Percentiles rank a stretch among this genome's conserved stretches.
Evolutionary conservation across 2,329 filamentous ascomycete genomes (phyloP).

Genomic region (Botrytis hyacinthi): DNA sequence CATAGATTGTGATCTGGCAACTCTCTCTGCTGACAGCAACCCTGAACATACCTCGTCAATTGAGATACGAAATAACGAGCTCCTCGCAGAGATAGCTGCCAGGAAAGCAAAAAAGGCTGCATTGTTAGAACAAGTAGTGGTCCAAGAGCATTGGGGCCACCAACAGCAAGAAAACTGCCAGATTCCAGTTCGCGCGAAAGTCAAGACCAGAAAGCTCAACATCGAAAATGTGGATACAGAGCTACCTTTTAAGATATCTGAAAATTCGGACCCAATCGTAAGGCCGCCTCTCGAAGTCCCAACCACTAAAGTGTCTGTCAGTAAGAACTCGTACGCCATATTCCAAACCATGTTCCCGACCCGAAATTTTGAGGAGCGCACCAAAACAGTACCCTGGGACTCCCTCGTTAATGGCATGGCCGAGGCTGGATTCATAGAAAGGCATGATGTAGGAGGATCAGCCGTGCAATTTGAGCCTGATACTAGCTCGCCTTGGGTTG

Average conservation of each 20-base stretch:
- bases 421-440: neutral
- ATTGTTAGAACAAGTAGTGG: too few species aligned
- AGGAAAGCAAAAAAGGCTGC: neutral
- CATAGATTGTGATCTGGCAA: neutral
- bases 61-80: neutral
- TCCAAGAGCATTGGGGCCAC: too few species aligned
- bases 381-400: neutral
- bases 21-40: neutral
- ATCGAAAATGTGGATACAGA: too few species aligned
- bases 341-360: neutral
- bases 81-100: neutral
- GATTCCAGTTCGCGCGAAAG: too few species aligned
- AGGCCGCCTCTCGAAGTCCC: too few species aligned
- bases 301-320: too few species aligned
- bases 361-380: neutral
- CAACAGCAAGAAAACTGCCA: too few species aligned
- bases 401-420: neutral
- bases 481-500: slow-evolving; percentile 13
- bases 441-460: neutral
- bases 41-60: too few species aligned
- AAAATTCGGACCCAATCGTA: too few species aligned
- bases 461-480: slow-evolving; percentile 7
- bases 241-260: too few species aligned
- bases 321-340: neutral
- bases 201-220: neutral